Evolutionary conservation across 306 rosid genomes (phyloP).

Genomic region (Acacia melanoxylon): DNA sequence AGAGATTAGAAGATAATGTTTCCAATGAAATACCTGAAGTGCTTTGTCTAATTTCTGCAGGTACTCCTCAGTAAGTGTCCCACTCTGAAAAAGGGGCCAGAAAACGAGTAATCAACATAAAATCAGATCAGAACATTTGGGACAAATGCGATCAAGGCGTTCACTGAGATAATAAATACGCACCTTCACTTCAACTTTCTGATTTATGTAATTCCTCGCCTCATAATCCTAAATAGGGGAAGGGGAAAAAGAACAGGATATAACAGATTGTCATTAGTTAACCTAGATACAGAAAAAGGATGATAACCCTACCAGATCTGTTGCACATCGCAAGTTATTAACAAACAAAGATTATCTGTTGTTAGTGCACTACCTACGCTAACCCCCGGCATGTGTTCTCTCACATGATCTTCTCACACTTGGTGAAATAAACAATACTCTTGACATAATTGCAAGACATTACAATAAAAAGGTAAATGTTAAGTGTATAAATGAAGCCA

Average conservation of each 20-base stretch:
- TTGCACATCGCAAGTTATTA: constrained; percentile 11
- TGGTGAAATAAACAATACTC: constrained; percentile 11
- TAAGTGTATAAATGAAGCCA: background rate
- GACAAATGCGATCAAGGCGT: constrained; percentile 4
- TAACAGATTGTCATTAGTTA: constrained; percentile 9
- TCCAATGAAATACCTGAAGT: constrained; percentile 59
- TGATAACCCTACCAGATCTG: background rate
- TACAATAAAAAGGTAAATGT: background rate
- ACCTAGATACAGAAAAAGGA: constrained; percentile 9
- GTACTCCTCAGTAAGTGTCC: constrained; percentile 72
- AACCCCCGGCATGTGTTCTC: background rate
- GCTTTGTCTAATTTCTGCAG: constrained; percentile 75
- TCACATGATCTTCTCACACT: background rate
- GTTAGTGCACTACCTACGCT: constrained; percentile 11
- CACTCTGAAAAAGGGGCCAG: constrained; percentile 56
- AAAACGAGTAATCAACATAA: constrained; percentile 3
- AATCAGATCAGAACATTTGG: background rate
- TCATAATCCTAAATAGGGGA: constrained; percentile 63
- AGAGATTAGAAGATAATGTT: constrained; percentile 3
- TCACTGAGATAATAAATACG: constrained; percentile 23
- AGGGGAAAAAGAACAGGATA: background rate
- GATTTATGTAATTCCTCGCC: constrained; percentile 80
- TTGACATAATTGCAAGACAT: constrained; percentile 10
- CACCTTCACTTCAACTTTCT: constrained; percentile 87
- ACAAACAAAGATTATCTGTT: constrained; percentile 2